Percentiles rank a stretch among this genome's conserved stretches.
phyloP scores from a whole-genome alignment of 768 basidiomycete genomes.

The Phylloporus sp. region DNA sequence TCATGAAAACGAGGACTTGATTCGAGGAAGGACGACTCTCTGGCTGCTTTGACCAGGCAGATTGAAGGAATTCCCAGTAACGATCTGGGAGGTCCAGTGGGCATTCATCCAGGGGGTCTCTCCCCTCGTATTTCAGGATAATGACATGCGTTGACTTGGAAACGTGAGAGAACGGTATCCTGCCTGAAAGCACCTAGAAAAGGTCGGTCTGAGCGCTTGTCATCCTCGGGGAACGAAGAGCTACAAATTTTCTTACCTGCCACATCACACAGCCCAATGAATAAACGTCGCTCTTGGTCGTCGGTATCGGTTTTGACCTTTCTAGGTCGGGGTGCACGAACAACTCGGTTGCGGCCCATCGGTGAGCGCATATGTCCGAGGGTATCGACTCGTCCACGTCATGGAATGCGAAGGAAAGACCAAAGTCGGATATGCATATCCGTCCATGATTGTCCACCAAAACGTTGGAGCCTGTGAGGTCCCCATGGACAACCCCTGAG shows the following conservation, averaged over 20 bases:
- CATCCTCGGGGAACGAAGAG: too few relatives aligned
- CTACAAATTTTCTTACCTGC: conserved; percentile 5
- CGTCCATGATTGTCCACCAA: conserved; percentile 3
- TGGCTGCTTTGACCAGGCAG: conserved; percentile 8
- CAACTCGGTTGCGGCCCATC: conserved; percentile 10
- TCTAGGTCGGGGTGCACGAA: conserved; percentile 12
- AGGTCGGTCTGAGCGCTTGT: background rate
- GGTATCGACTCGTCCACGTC: conserved; percentile 1
- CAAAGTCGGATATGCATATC: conserved; percentile 15
- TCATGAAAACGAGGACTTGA: conserved; percentile 3
- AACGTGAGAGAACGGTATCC: conserved; percentile 8
- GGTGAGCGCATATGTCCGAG: conserved; percentile 6
- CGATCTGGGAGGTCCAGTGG: background rate
- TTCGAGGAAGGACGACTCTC: conserved; percentile 7
- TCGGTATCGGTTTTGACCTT: conserved; percentile 1
- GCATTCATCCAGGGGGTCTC: conserved; percentile 13
- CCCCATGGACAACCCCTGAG: conserved; percentile 11
- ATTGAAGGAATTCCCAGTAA: conserved; percentile 11
- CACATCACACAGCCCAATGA: conserved; percentile 10
- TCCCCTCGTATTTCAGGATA: conserved; percentile 14
- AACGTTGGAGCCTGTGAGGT: conserved; percentile 14
- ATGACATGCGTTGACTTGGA: conserved; percentile 10
- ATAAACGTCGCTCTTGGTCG: conserved; percentile 6
- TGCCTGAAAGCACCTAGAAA: conserved; percentile 10
- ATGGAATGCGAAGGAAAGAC: conserved; percentile 2